These are phyloP conservation scores for Xylaria multiplex DNA, from an alignment of 2,329 filamentous ascomycete species.

Conservation along the genomic window DNA sequence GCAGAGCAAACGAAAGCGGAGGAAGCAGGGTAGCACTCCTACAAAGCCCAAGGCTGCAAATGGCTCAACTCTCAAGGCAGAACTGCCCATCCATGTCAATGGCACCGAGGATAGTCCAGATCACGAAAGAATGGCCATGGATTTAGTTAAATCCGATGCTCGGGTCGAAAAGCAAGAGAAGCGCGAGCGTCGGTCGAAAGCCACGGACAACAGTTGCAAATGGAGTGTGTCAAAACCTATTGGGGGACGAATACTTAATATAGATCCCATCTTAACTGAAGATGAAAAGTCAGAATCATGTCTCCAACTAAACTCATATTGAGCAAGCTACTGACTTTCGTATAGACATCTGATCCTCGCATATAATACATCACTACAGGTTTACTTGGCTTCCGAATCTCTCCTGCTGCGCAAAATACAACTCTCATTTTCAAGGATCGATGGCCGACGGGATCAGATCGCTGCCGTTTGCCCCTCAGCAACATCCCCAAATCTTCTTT, in stretches of 20 bases:
- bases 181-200: conserved; percentile 29
- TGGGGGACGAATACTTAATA: conserved; percentile 72
- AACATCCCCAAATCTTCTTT: conserved; percentile 59
- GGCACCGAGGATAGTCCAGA: conserved; percentile 13
- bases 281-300: conserved; percentile 67
- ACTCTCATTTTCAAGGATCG: conserved; percentile 53
- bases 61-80: conserved; percentile 25
- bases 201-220: conserved; percentile 17
- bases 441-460: conserved; percentile 50
- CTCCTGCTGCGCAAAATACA: conserved; percentile 79
- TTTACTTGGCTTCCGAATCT: conserved; percentile 85
- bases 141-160: conserved; percentile 23
- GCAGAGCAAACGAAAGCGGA: conserved; percentile 54
- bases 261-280: conserved; percentile 69
- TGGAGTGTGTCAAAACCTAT: conserved; percentile 73
- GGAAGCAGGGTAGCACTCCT: conserved; percentile 48
- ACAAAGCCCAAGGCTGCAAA: conserved; percentile 33
- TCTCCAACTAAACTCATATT: neutral
- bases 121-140: conserved; percentile 13
- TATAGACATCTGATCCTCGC: conserved; percentile 78
- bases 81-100: conserved; percentile 32
- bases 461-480: conserved; percentile 59
- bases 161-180: conserved; percentile 35
- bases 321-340: conserved; percentile 40
- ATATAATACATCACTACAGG: conserved; percentile 77